Base-by-base conservation (phyloP, 2,329 filamentous ascomycete genomes). In the Xylariaceae sp. region DNA sequence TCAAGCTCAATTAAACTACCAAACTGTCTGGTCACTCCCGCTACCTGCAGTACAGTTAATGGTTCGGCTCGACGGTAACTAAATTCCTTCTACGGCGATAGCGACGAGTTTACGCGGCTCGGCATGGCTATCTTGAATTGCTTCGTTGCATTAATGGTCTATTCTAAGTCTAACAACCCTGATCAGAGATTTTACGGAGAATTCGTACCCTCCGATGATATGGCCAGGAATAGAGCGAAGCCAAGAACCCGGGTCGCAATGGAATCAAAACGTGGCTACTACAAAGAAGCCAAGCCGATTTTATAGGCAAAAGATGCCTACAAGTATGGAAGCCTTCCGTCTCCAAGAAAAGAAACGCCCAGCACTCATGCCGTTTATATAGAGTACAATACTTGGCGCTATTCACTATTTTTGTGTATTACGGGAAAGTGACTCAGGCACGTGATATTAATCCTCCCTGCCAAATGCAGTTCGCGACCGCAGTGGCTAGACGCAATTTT, bases 221-320 rank as follows among this genome's bases (percentile, higher is more conserved):
- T 24, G 37, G 10, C 15, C n/a, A n/a, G 9, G 21, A 39, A 40
- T 27, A 48, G 36, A 33, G 49, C 48, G 4, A 40, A 41, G 49
- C 44, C 53, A 27, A 52, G 37, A 48, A 29, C 36, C 29, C 18
- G 24, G 8, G 13, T 18, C 11, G 5, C 24, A 5, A 6, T n/a
- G 30, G 15, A 35, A 15, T 10, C 9, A 21, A 20, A 13, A 24
- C 44, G 26, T 33, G 43, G 20, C 26, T 53, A 44, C 35, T 56
- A 36, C 49, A 53, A 53, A 56, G 53, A 53, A 49, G 29, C 53
- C 21, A 53, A n/a, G 24, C 10, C 23, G 23, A 13, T 9, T 21
- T 36, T 49, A 53, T 53, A 56, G 39, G 49, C 43, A 49, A 35
- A 45, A 53, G 29, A 41, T 20, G 7, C n/a, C 39, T 24, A 41